phyloP scores from a whole-genome alignment of 306 rosid species.

The Quercus bicolor region DNA sequence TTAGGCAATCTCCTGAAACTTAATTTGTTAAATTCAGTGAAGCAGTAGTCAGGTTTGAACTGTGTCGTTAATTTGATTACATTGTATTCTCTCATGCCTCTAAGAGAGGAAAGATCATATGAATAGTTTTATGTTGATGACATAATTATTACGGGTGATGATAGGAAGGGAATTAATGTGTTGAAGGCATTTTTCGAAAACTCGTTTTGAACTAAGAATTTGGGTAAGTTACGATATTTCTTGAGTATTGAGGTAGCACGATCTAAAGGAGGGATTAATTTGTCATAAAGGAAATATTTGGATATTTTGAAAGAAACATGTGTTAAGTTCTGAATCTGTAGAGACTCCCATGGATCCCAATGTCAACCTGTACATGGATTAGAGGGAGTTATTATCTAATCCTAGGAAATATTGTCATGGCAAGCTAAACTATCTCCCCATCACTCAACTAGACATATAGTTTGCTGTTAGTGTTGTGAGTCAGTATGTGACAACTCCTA shows the following conservation, averaged over 20 bases:
- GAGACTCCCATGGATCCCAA: too few relatives aligned
- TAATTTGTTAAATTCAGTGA: background rate
- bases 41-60: background rate
- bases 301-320: too few relatives aligned
- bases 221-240: background rate
- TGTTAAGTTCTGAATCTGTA: too few relatives aligned
- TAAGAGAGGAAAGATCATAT: background rate
- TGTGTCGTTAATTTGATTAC: background rate
- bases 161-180: background rate
- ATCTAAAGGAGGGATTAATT: too few relatives aligned
- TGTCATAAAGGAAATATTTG: too few relatives aligned
- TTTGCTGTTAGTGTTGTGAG: too few relatives aligned
- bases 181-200: background rate
- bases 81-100: background rate
- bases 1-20: background rate
- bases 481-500: too few relatives aligned
- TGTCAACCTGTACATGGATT: too few relatives aligned
- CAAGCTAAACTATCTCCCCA: too few relatives aligned
- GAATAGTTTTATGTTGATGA: background rate
- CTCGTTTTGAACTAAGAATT: background rate
- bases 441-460: too few relatives aligned
- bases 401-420: too few relatives aligned
- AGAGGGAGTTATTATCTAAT: too few relatives aligned
- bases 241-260: background rate
- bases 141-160: background rate